Base-by-base conservation (phyloP, 176 grass and related monocot genomes). In the Tillandsia leiboldiana region DNA sequence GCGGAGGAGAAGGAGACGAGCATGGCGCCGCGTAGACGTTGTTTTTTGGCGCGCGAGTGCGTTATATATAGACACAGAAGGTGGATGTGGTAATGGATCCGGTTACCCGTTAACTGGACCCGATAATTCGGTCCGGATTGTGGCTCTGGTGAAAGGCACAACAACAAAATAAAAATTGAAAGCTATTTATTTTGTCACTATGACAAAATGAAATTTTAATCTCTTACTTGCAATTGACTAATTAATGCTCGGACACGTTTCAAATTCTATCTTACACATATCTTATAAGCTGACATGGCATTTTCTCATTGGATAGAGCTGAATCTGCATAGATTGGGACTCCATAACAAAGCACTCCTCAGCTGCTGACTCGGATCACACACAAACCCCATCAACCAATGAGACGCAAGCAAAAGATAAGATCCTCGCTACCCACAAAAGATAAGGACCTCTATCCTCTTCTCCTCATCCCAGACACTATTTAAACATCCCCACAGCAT, bases 381-480 rank as follows among this genome's bases (percentile, higher is more conserved):
- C 15, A 22, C 12, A 18, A 59, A 59, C 20, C 54, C 54, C 4
- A 59, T 8, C 14, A 59, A 17, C 54, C 54, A 59, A 59, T 59
- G 54, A 22, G 54, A 59, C 5, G n/a, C 14, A 22, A 59, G 54
- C 7, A 59, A 59, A 15, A 17, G 54, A 59, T 59, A 15, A 17
- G 54, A 59, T 59, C 14, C 14, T 18, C n/a, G 8, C 20, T 17
- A 18, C 14, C 20, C 54, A 14, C 0, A 17, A 20, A 18, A 15
- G 54, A 59, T 59, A 59, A 59, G 54, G n/a, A 20, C 54, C 14
- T 59, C 54, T 59, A 59, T 59, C 54, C 54, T 59, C 54, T 59
- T 18, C 20, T 59, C 14, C 14, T 59, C 2, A 42, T 42, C 33
- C 33, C 6, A 8, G 33, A 42, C 33, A 42, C 54, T 59, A 59